Base-by-base conservation (phyloP, 306 rosid species). In the Calophaca sinica region DNA sequence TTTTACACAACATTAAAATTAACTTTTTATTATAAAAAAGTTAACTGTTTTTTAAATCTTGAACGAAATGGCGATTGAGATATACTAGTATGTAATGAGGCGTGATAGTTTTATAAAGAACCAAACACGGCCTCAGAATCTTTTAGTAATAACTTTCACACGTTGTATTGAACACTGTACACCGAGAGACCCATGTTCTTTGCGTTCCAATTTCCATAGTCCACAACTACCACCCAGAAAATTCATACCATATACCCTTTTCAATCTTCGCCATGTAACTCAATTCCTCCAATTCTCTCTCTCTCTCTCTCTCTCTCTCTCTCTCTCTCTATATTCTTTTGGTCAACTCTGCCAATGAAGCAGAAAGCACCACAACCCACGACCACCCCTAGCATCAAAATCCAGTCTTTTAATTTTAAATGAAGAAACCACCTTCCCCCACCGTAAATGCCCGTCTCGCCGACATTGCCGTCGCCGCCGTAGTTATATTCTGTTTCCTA, bases 351-450 rank as follows among this genome's bases (percentile, higher is more conserved):
- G 15, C 84, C 79, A 75, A 91, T 94, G 98, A 94, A 83, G 85
- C 89, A 67, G 12, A 71, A n/a, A 64, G 1, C 73, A 66, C 73
- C 49, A 31, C 78, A 29, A 49, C 76, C 80, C 80, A 76, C 68
- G 80, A 78, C 72, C 84, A 80, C 64, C 53, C n/a, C 62, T 29
- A 13, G 15, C 78, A n/a, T 66, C 83, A 79, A 68, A 20, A 50
- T 49, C 73, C 83, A 38, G 57, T 51, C 66, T 62, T 81, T 79
- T 60, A 57, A 45, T 62, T 81, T 79, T 60, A 57, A 45, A 94
- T 94, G 98, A 94, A 87, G 92, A 94, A 53, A 70, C 70, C 41
- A 68, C 80, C 80, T 49, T 60, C 65, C 70, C 31, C 83, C 58
- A 29, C 73, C 84, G 44, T 20, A 66, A 62, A 6, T 29, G 1